Evolutionary conservation across 768 basidiomycete species (phyloP), one percentile per base, ranked within the genome.

Genomic region (Tylopilus sp.): DNA sequence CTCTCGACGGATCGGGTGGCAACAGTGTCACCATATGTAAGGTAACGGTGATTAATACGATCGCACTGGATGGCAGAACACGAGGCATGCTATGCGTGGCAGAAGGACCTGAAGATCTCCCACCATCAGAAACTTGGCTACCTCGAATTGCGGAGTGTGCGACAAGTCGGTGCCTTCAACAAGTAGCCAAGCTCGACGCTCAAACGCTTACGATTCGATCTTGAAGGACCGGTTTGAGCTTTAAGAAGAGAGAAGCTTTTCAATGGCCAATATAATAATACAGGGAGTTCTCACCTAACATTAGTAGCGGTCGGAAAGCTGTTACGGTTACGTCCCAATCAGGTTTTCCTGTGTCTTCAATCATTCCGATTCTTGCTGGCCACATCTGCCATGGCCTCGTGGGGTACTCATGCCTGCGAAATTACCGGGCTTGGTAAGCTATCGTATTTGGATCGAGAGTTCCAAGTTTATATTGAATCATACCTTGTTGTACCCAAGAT

Each of bases 51-150:
- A 60, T 58, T 50, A 50, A 58, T 2, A 13, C 18, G 21, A 38
- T 45, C 56, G 25, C 18, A 47, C 58, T 22, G 48, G 48, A 50
- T 53, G 48, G 50, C 18, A 7, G 48, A 40, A 50, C 58, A 61
- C 21, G 58, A 57, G 58, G 58, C 10, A 13, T 44, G 17, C 17
- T 15, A 33, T 17, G 23, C 21, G 22, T 23, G 6, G 9, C 21
- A 36, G 6, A 4, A 42, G 13, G 33, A 17, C 11, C 33, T 25
- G 31, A 44, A 9, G 35, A 57, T 58, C 50, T 22, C 36, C 35
- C 33, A 1, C 3, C 43, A 13, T 33, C 21, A 36, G 40, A 25
- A 46, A 26, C 35, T 49, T 13, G 13, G 36, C 21, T 54, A 53
- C 43, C 31, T 44, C 28, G 28, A 38, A 13, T n/a, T n/a, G 1